These are phyloP conservation scores for Lodderomyces jiufengensis DNA, from an alignment of 1,139 yeast genomes.

Conservation along the genomic window DNA sequence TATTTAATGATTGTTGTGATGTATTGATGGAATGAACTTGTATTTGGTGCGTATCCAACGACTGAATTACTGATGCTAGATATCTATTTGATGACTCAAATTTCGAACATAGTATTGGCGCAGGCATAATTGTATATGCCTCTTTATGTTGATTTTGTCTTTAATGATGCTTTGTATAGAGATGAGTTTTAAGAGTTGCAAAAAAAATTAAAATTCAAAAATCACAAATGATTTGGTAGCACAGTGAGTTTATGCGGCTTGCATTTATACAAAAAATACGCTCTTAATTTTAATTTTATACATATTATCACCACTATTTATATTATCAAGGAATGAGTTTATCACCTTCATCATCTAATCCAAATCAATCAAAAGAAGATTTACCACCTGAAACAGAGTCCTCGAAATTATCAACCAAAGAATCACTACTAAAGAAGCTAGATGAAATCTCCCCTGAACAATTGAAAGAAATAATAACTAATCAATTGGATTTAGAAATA, in stretches of 20 bases:
- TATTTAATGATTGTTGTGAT: conserved; percentile 31
- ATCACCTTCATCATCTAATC: background rate
- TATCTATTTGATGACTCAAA: conserved; percentile 58
- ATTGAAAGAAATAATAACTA: conserved; percentile 38
- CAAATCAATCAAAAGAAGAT: background rate
- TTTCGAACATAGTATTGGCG: conserved; percentile 29
- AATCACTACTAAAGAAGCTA: conserved; percentile 22
- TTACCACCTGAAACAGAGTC: background rate
- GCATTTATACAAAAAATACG: too few relatives aligned
- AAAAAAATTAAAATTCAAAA: conserved; percentile 11
- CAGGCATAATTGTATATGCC: conserved; percentile 12
- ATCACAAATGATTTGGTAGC: too few relatives aligned
- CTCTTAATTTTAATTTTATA: too few relatives aligned
- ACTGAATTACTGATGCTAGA: conserved; percentile 65
- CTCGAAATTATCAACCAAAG: conserved; percentile 7
- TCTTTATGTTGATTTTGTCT: background rate
- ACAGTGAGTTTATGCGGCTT: too few relatives aligned
- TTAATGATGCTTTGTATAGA: background rate
- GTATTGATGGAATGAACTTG: conserved; percentile 53
- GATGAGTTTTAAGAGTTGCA: conserved; percentile 4
- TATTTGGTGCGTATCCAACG: conserved; percentile 72
- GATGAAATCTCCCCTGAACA: conserved; percentile 35
- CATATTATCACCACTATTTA: too few relatives aligned
- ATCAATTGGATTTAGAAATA: conserved; percentile 66
- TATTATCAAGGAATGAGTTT: too few relatives aligned